A percentile compares a stretch with the other conserved stretches of the same genome.
Evolutionary conservation across 768 basidiomycete species (phyloP).

Genomic region (Tricholoma sp.): DNA sequence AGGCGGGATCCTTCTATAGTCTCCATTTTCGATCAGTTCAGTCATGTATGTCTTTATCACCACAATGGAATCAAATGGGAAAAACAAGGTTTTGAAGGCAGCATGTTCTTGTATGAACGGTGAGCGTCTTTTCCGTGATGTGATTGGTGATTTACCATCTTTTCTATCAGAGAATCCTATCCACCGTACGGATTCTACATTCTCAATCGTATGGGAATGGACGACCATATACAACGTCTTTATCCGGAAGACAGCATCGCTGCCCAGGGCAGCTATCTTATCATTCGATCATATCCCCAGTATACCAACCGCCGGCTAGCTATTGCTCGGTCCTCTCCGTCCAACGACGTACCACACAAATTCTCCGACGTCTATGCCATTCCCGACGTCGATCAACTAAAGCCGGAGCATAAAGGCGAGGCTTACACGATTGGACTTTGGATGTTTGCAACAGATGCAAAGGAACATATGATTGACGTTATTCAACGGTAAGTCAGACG

Average conservation of each 20-base stretch:
- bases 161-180: constrained; percentile 53
- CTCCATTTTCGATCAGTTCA: constrained; percentile 83
- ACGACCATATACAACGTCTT: constrained; percentile 70
- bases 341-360: constrained; percentile 33
- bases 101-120: constrained; percentile 87
- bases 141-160: constrained; percentile 7
- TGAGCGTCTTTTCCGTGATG: constrained; percentile 29
- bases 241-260: constrained; percentile 76
- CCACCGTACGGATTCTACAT: constrained; percentile 85
- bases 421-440: constrained; percentile 65
- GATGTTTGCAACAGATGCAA: constrained; percentile 65
- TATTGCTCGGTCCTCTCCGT: constrained; percentile 25
- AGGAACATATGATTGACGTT: constrained; percentile 69
- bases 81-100: constrained; percentile 82
- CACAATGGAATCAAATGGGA: constrained; percentile 73
- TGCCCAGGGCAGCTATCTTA: constrained; percentile 57
- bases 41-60: constrained; percentile 80
- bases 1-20: constrained; percentile 75
- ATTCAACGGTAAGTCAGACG: constrained; percentile 51
- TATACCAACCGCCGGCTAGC: constrained; percentile 50
- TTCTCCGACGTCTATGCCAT: constrained; percentile 48
- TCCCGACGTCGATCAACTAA: constrained; percentile 38
- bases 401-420: constrained; percentile 48
- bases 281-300: constrained; percentile 69
- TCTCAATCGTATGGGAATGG: constrained; percentile 74